Evolutionary conservation across 2,329 filamentous ascomycete genomes (phyloP), one percentile per base, ranked within the genome.

Genomic region (Aureobasidium lini): DNA sequence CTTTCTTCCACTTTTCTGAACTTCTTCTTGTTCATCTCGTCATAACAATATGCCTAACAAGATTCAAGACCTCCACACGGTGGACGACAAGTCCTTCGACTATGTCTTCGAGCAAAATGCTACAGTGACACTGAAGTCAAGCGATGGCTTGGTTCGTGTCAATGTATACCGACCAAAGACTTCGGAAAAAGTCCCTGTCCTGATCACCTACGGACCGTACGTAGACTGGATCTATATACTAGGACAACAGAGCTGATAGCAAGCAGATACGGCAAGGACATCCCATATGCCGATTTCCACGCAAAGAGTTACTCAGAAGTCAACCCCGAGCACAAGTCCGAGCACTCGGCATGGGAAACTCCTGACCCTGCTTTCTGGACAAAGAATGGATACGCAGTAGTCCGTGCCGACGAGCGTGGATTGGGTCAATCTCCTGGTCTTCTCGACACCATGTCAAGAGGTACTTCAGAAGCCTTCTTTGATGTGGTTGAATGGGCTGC

Each of bases 141-240:
- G 65, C 16, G 66, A 68, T 13, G 68, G 68, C 9, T 60, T 67
- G n/a, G 67, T 71, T 10, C 66, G 70, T 11, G 68, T 69, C 36
- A 71, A 71, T 62, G 67, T 72, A 15, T 72, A 69, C 59, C 65
- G 69, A 10, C 70, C 69, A 15, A 71, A 70, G 60, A 67, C 65
- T 4, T 61, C 64, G 2, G 64, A 66, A 43, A 74, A 69, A 62
- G 77, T 77, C 23, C 86, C 87, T 0, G 85, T 87, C 0, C 69
- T 89, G 8, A 81, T 87, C 2, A 89, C 86, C 0, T 89, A 89
- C 63, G 86, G 86, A 0, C 87, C 87, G 48, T 60, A 37, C 18
- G 49, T 0, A 18, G 1, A 16, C 1, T 34, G 0, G 1, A 15
- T 28, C 1, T 2, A 34, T 4, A 3, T 10, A 1, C 10, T 10